Conservation (phyloP, 2,329 filamentous ascomycete species). For the Macrophomina tecta region DNA sequence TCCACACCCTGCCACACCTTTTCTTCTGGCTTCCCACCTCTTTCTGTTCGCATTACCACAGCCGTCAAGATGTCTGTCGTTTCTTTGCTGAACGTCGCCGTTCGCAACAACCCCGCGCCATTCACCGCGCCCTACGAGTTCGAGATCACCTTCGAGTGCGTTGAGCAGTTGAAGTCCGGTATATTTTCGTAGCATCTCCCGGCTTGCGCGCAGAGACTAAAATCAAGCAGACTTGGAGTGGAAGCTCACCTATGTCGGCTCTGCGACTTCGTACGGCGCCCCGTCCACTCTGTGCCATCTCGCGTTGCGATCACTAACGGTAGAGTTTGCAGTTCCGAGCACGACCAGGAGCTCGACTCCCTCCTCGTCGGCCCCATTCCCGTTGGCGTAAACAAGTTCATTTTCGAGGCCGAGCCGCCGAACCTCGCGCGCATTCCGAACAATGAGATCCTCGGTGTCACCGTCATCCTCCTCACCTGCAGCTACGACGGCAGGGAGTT, state of each 20-base stretch:
- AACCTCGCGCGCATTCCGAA: slow-evolving; percentile 90
- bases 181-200: slow-evolving; percentile 26
- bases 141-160: slow-evolving; percentile 98
- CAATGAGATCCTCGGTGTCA: slow-evolving; percentile 94
- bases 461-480: slow-evolving; percentile 94
- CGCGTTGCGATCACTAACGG: slow-evolving; percentile 33
- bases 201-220: neutral
- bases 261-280: slow-evolving; percentile 83
- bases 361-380: slow-evolving; percentile 97
- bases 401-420: slow-evolving; percentile 94
- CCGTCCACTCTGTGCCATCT: slow-evolving; percentile 1
- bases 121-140: slow-evolving; percentile 95
- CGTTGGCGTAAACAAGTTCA: slow-evolving; percentile 96
- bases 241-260: slow-evolving; percentile 99
- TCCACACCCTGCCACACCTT: neutral
- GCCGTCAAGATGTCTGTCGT: slow-evolving; percentile 83
- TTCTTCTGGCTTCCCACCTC: neutral
- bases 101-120: slow-evolving; percentile 94
- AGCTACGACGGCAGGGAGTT: slow-evolving; percentile 97
- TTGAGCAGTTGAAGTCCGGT: slow-evolving; percentile 94
- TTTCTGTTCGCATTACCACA: slow-evolving; percentile 7
- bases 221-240: slow-evolving; percentile 83
- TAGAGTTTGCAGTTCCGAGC: slow-evolving; percentile 74
- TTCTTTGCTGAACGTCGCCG: slow-evolving; percentile 91
- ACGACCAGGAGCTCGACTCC: slow-evolving; percentile 97